A percentile compares a stretch with the other conserved stretches of the same genome.
phyloP scores from a whole-genome alignment of 1,284 basidiomycete genomes.

The Cystobasidium sp. region DNA sequence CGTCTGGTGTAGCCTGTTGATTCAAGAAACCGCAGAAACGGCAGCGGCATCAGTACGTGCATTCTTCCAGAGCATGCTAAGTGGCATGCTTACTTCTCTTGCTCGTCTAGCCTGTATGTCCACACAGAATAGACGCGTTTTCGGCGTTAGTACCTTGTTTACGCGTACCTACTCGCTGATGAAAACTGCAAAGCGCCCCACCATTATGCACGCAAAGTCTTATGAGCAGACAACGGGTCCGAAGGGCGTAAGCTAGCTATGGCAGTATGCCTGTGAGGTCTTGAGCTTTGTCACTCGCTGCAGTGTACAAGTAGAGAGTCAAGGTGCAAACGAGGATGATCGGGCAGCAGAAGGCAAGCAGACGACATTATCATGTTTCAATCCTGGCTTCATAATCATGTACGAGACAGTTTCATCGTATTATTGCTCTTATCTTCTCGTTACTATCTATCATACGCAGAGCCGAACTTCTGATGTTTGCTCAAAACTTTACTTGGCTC shows the following conservation, averaged over 20 bases:
- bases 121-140: not conserved
- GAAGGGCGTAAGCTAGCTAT: too few species aligned
- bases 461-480: not conserved
- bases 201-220: too few species aligned
- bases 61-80: not conserved
- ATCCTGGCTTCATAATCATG: too few species aligned
- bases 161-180: not conserved
- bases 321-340: not conserved
- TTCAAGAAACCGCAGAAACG: not conserved
- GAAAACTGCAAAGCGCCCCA: too few species aligned
- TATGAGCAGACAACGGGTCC: too few species aligned
- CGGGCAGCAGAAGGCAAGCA: too few species aligned
- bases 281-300: too few species aligned
- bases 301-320: not conserved
- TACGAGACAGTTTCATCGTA: not conserved
- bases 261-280: too few species aligned
- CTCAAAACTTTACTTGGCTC: slow-evolving; percentile 16
- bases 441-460: not conserved
- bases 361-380: too few species aligned
- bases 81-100: not conserved
- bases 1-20: not conserved
- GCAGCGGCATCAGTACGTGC: not conserved
- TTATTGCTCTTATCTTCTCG: not conserved
- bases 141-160: not conserved
- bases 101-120: not conserved